Evolutionary conservation across 768 basidiomycete genomes (phyloP), one percentile per base, ranked within the genome.

Genomic region (Lanmaoa pseudosensibilis): DNA sequence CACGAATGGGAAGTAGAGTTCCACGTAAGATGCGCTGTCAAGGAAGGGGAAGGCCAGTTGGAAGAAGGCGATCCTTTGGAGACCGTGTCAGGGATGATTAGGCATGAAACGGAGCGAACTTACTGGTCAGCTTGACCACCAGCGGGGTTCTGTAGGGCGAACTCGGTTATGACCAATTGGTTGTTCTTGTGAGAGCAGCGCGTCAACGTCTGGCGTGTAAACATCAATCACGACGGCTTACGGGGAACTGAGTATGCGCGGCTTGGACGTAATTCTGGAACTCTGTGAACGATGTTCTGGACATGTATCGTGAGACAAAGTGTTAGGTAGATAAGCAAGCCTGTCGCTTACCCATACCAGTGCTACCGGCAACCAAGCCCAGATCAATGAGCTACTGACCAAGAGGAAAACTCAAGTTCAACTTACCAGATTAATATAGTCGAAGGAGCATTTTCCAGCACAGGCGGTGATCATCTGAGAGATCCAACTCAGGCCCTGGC

Each of bases 1-100:
- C n/a, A n/a, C n/a, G n/a, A n/a, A n/a, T 38, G 73, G 73, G 64
- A 76, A 74, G 55, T 74, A 75, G 41, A 75, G 65, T 15, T 63
- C 32, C 11, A 74, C 68, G 11, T 68, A 75, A n/a, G 65, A 37
- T 6, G 68, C 59, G 2, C 39, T 21, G 27, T 74, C 73, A n/a
- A 74, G 70, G 66, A 76, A 76, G 11, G 65, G 0, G 30, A 74
- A 71, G 4, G 73, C 73, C 27, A 71, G 54, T 45, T 65, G 16
- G 63, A 74, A 74, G 59, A 71, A 74, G 13, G 65, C 8, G 27
- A 74, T 50, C 58, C 74, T 27, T 75, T 40, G 30, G 39, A 45
- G 12, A 37, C 11, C 0, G 15, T 10, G 36, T 68, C 43, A 63
- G 40, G 27, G n/a, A 46, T 9, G 15, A 15, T 9, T 21, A 19